Evolutionary conservation across 768 basidiomycete species (phyloP), one percentile per base, ranked within the genome.

Genomic region (Serendipita vermifera): DNA sequence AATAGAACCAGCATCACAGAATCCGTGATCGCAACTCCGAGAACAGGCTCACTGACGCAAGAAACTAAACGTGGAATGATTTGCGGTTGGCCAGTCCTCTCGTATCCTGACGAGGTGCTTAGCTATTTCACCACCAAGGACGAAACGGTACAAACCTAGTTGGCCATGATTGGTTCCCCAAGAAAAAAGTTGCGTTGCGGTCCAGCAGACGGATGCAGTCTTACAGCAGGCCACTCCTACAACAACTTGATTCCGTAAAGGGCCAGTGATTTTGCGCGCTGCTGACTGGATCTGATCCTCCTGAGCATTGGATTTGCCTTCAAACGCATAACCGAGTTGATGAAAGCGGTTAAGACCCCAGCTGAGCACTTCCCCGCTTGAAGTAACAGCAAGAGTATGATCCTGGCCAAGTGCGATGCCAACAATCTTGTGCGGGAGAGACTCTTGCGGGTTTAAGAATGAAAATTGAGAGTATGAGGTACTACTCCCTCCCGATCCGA

Each of bases 81-180:
- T 66, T 94, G 91, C 1, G 86, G 82, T 56, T 84, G 85, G 1
- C 83, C 72, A 14, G 70, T 68, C 64, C 79, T 85, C 59, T 89
- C 85, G 61, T 92, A 92, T 1, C 88, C 87, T 87, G 55, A 17
- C n/a, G 20, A 5, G 40, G 5, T 55, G 26, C 54, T 9, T 48
- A 40, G 31, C 55, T 31, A 60, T 29, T 5, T 38, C 7, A 60
- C 9, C 3, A 15, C 36, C 26, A 13, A 36, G 27, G 5, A 51
- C 39, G 39, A 13, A 5, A 48, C 56, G 62, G 1, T 55, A 64
- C 75, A 55, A 59, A 81, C 92, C 93, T 3, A 98, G 75, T 66
- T 99, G 96, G 0, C 96, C 96, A 38, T 75, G 77, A 67, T 97
- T 96, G 24, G 84, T 87, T 0, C 96, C 96, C 92, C 92, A 98